phyloP scores from a whole-genome alignment of 2,329 filamentous ascomycete genomes.

The Ustulina deusta region DNA sequence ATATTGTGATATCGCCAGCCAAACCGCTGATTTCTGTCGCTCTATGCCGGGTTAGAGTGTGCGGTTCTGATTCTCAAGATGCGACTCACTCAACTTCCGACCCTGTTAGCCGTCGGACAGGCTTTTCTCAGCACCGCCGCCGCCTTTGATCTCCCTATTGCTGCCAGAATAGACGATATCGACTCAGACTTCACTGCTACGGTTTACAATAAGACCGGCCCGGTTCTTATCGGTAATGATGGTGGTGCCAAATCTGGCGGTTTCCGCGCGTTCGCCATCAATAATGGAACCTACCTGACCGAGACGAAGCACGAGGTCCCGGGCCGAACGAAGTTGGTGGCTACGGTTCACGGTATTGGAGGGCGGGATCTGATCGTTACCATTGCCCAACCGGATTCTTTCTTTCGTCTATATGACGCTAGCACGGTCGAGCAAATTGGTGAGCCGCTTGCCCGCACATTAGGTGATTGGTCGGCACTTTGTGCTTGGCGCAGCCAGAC shows the following conservation, averaged over 20 bases:
- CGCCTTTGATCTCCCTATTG: conserved; percentile 43
- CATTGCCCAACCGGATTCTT: conserved; percentile 58
- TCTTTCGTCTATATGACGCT: conserved; percentile 56
- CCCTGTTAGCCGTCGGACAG: conserved; percentile 9
- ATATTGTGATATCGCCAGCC: background rate
- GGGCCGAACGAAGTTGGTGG: conserved; percentile 60
- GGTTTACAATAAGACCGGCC: conserved; percentile 53
- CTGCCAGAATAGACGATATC: conserved; percentile 51
- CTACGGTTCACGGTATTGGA: conserved; percentile 54
- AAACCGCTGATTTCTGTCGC: background rate
- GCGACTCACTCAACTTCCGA: background rate
- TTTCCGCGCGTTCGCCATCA: conserved; percentile 55
- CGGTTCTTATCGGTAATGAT: conserved; percentile 61
- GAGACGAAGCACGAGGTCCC: conserved; percentile 52
- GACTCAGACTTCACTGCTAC: conserved; percentile 58
- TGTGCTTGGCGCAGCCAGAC: conserved; percentile 58
- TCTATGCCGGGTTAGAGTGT: too few species aligned
- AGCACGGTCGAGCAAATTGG: conserved; percentile 50
- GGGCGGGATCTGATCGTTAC: conserved; percentile 56
- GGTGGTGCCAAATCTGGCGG: conserved; percentile 58
- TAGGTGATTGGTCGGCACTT: conserved; percentile 62
- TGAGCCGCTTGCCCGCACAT: conserved; percentile 50
- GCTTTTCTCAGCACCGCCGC: background rate
- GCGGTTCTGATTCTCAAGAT: background rate
- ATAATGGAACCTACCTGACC: conserved; percentile 48